Base-by-base conservation (phyloP, 768 basidiomycete species). In the Tylopilus balloui region DNA sequence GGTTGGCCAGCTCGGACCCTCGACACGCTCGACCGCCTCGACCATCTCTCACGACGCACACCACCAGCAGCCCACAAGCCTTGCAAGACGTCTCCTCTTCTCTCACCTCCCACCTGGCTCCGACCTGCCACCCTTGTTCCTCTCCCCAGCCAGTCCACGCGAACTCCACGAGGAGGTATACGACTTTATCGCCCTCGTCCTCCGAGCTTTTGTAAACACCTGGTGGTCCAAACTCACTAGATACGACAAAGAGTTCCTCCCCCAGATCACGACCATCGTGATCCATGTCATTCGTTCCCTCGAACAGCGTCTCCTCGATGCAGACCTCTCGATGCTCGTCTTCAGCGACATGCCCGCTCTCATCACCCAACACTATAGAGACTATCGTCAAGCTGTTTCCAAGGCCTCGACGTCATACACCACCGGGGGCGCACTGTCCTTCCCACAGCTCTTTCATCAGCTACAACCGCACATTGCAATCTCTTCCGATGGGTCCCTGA, bases 191-290 rank as follows among this genome's bases (percentile, higher is more conserved):
- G 89, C 91, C 0, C 83, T 92, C 50, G 78, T 83, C 10, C 75
- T 93, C 20, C 78, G 90, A 28, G 88, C 88, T 6, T 86, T 77
- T 59, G 80, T 93, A 31, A 79, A 81, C 40, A 84, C 87, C 2
- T 93, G 90, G 91, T 93, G 90, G 87, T 75, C 85, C 27, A 88
- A 81, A 59, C 76, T 92, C 45, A 80, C 89, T 1, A 78, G 86
- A 51, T 88, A 88, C 53, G 90, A 92, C 77, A 88, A 80, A 60
- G 84, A 89, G 47, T 77, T 93, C 49, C 77, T 91, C 23, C 84
- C 87, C 20, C 79, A 86, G 54, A 79, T 91, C 42, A 75, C 83
- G 0, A 65, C 63, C 31, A 72, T 88, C 57, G 67, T 89, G 50
- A 71, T 75, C 5, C 69, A 73, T 55, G 76, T 89, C 61, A 57